Conservation (phyloP, 2,329 filamentous ascomycete genomes). For the Leptosphaerulina australis region DNA sequence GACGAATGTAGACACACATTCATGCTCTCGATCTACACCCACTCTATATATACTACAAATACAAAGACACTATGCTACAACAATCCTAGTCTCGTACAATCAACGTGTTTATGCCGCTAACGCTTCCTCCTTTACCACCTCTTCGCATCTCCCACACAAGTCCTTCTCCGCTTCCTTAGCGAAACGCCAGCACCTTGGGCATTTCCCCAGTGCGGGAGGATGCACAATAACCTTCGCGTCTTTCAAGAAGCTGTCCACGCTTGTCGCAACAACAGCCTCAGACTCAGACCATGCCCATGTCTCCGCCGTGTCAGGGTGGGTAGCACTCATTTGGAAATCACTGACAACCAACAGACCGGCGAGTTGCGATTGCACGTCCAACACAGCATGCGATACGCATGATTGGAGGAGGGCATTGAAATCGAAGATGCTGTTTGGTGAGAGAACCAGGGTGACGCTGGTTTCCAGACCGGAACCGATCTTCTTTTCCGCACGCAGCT, state of each 20-base stretch:
- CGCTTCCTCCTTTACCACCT: conserved; percentile 61
- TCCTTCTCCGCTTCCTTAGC: conserved; percentile 68
- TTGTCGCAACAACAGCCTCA: conserved; percentile 41
- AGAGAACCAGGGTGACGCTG: conserved; percentile 59
- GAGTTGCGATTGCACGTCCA: conserved; percentile 36
- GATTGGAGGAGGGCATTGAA: conserved; percentile 1
- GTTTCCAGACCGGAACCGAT: conserved; percentile 84
- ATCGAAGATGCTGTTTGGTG: neutral
- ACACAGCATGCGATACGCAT: conserved; percentile 10
- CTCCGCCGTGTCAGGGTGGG: neutral
- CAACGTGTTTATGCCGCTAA: too few species aligned
- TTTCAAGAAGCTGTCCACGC: conserved; percentile 18
- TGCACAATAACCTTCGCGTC: conserved; percentile 40
- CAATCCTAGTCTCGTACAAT: too few species aligned
- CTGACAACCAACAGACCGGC: conserved; percentile 54
- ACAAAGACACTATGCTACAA: too few species aligned
- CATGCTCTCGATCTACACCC: too few species aligned
- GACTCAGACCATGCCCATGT: conserved; percentile 22
- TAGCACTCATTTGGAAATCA: conserved; percentile 32
- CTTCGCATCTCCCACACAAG: conserved; percentile 76
- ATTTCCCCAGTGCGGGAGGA: conserved; percentile 68
- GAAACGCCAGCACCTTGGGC: conserved; percentile 88
- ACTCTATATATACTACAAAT: too few species aligned
- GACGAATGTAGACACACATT: too few species aligned
- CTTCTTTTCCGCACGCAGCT: conserved; percentile 70